These are phyloP conservation scores for Fraxinus anomala DNA, from an alignment of 257 asterid species.

Conservation along the genomic window DNA sequence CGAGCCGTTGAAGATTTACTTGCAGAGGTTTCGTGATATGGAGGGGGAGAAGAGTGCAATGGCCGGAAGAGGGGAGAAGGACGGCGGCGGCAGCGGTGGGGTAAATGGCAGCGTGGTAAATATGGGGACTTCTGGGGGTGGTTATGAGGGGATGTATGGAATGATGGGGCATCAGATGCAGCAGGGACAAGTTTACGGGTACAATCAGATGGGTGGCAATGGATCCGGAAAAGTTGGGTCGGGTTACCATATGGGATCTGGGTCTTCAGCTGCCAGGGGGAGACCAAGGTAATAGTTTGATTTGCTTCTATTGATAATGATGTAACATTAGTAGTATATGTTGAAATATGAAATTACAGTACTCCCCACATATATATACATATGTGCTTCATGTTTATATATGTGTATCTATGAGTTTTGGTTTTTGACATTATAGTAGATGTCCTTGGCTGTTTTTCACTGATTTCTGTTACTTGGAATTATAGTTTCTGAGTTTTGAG, in stretches of 20 bases:
- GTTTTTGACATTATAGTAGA: slow-evolving; percentile 7
- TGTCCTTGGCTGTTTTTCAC: not conserved
- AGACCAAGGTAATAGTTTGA: slow-evolving; percentile 36
- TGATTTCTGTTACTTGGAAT: not conserved
- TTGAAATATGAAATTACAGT: not conserved
- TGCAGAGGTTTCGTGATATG: slow-evolving; percentile 19
- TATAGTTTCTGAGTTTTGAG: too few species aligned
- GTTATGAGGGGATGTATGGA: slow-evolving; percentile 39
- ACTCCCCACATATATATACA: too few species aligned
- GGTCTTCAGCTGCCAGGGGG: slow-evolving; percentile 32
- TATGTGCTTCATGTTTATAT: not conserved
- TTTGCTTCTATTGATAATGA: not conserved
- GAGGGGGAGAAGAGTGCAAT: slow-evolving; percentile 17
- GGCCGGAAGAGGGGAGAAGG: slow-evolving; percentile 21
- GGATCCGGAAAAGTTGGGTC: slow-evolving; percentile 41
- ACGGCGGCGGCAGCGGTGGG: not conserved
- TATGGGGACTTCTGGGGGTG: slow-evolving; percentile 33
- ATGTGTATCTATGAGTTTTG: slow-evolving; percentile 20
- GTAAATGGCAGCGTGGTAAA: slow-evolving; percentile 33
- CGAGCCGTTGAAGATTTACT: slow-evolving; percentile 17
- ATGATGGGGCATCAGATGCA: slow-evolving; percentile 38
- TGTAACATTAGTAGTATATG: slow-evolving; percentile 12
- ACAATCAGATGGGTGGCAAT: slow-evolving; percentile 31
- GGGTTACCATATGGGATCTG: slow-evolving; percentile 39
- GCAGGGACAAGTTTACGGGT: slow-evolving; percentile 40